Evolutionary conservation across 1,284 basidiomycete genomes (phyloP).

Genomic region (Irpex lacteus): DNA sequence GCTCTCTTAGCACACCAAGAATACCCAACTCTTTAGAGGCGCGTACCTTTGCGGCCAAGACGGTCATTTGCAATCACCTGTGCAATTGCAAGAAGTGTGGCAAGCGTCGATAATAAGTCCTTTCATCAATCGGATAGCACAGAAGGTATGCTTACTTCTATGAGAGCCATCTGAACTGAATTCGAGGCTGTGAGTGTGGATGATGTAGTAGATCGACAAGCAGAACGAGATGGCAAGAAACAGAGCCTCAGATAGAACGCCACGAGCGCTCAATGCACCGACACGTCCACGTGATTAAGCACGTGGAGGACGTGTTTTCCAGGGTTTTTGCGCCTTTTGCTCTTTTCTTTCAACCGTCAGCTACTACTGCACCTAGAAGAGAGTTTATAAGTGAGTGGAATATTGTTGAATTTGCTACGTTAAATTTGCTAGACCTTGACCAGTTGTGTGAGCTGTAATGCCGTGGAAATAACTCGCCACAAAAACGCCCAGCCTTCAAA

Average conservation of each 20-base stretch:
- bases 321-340: too few species aligned
- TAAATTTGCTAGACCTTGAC: too few species aligned
- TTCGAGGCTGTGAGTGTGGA: not conserved
- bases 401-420: too few species aligned
- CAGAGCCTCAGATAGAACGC: not conserved
- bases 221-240: not conserved
- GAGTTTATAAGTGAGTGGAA: too few species aligned
- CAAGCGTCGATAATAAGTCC: not conserved
- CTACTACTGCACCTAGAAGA: too few species aligned
- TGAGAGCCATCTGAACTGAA: conserved; percentile 46
- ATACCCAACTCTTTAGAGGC: not conserved
- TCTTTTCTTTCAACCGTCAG: too few species aligned
- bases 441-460: not conserved
- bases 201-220: conserved; percentile 2
- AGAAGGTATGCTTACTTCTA: conserved; percentile 21
- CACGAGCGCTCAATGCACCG: not conserved
- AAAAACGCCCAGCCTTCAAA: not conserved
- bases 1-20: not conserved
- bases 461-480: not conserved
- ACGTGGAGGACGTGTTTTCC: not conserved
- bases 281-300: not conserved
- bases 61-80: conserved; percentile 97
- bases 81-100: not conserved
- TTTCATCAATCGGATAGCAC: not conserved
- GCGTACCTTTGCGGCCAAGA: conserved; percentile 88